A percentile compares a stretch with the other conserved stretches of the same genome.
These are phyloP conservation scores for Lipomyces anomalus DNA, from an alignment of 805 yeast species.

Conservation along the genomic window DNA sequence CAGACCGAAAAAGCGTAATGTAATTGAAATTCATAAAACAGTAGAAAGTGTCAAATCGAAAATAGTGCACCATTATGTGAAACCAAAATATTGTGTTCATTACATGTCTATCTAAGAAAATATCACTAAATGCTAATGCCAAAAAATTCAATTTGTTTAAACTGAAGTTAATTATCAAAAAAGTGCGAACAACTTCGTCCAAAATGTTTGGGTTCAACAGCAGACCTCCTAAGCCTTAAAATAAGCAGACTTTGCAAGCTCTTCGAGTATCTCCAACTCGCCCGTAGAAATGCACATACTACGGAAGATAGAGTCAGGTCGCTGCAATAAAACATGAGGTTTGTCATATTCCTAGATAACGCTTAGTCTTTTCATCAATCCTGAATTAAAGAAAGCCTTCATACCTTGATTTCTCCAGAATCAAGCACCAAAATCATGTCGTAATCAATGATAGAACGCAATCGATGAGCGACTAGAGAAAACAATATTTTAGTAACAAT, in stretches of 20 bases:
- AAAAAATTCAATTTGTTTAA: too few relatives aligned
- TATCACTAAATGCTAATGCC: too few relatives aligned
- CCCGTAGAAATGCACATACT: slow-evolving; percentile 85
- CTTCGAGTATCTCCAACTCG: slow-evolving; percentile 70
- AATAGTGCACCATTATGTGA: too few relatives aligned
- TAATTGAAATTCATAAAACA: too few relatives aligned
- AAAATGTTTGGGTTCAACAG: neutral
- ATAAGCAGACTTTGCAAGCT: slow-evolving; percentile 53
- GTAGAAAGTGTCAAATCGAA: too few relatives aligned
- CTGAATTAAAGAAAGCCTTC: too few relatives aligned
- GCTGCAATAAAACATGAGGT: slow-evolving; percentile 53
- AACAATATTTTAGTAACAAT: neutral
- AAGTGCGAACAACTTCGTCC: too few relatives aligned
- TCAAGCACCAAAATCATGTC: slow-evolving; percentile 78
- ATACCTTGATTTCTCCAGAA: slow-evolving; percentile 65
- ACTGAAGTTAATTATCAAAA: too few relatives aligned
- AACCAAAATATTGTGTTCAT: too few relatives aligned
- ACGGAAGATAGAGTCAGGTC: slow-evolving; percentile 52
- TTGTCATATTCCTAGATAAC: slow-evolving; percentile 61
- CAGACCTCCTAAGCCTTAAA: slow-evolving; percentile 1
- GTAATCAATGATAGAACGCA: slow-evolving; percentile 64
- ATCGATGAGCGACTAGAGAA: slow-evolving; percentile 84
- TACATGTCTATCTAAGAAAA: too few relatives aligned
- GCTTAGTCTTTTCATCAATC: too few relatives aligned
- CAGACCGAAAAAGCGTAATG: too few relatives aligned